These are phyloP conservation scores for Raddia distichophylla DNA, from an alignment of 176 grass and related monocot species.

Conservation along the genomic window DNA sequence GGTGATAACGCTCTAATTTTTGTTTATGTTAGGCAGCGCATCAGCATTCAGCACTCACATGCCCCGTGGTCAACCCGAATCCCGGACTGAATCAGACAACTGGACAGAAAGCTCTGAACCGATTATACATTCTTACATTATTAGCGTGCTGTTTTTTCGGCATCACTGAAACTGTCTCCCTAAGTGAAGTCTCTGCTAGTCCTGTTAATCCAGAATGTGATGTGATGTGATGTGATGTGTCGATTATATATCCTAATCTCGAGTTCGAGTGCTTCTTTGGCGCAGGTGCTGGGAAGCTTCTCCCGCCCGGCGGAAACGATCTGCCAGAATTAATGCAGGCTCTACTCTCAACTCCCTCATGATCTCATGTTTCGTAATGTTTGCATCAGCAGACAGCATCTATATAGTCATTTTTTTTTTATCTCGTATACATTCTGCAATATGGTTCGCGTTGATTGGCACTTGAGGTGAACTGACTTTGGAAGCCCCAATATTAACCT, in stretches of 20 bases:
- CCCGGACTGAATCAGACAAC: conserved; percentile 46
- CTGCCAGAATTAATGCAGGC: neutral
- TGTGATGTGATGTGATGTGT: neutral
- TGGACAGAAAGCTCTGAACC: conserved; percentile 45
- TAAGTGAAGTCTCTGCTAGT: conserved; percentile 24
- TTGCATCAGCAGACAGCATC: neutral
- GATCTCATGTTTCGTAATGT: conserved; percentile 8
- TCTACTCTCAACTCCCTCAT: neutral
- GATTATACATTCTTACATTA: neutral
- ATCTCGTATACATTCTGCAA: neutral
- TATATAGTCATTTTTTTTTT: neutral
- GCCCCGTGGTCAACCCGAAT: conserved; percentile 40
- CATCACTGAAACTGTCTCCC: conserved; percentile 37
- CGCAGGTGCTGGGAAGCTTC: conserved; percentile 41
- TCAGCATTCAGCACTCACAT: conserved; percentile 13
- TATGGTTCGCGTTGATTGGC: neutral
- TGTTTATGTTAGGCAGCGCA: conserved; percentile 1
- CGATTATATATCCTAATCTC: neutral
- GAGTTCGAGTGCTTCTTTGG: neutral
- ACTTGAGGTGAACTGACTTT: neutral
- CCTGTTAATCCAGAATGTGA: conserved; percentile 27
- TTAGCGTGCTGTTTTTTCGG: neutral
- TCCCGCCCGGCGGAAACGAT: neutral
- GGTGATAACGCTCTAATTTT: too few relatives aligned
- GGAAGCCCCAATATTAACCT: neutral